phyloP scores from a whole-genome alignment of 2,329 filamentous ascomycete species.

The Berkeleyomyces rouxiae region DNA sequence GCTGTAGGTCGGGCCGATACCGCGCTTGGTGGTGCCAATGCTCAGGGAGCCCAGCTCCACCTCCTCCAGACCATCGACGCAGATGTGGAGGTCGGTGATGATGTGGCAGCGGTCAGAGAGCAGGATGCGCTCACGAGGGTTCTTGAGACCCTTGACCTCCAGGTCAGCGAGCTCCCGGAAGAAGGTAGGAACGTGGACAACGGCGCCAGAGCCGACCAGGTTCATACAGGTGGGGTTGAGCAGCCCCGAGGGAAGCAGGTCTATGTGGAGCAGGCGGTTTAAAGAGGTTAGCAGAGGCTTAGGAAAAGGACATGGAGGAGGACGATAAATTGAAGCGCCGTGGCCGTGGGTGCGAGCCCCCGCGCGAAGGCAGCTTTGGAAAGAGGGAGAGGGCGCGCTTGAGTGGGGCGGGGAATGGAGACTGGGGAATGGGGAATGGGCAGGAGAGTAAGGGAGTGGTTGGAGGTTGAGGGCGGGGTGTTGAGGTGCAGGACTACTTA shows the following conservation, averaged over 20 bases:
- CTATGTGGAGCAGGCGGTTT: neutral
- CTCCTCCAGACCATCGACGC: slow-evolving; percentile 55
- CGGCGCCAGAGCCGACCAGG: slow-evolving; percentile 53
- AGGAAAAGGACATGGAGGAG: neutral
- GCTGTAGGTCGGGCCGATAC: slow-evolving; percentile 17
- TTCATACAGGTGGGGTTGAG: slow-evolving; percentile 56
- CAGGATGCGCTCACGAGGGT: slow-evolving; percentile 34
- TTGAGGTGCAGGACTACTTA: slow-evolving; percentile 30
- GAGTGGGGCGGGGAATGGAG: neutral
- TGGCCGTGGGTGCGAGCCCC: too few relatives aligned
- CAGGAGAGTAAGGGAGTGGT: neutral
- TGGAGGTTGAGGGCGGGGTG: slow-evolving; percentile 28
- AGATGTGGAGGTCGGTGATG: slow-evolving; percentile 46
- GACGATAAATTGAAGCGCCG: neutral
- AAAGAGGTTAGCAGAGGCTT: neutral
- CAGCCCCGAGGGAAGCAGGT: slow-evolving; percentile 38
- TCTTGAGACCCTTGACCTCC: slow-evolving; percentile 23
- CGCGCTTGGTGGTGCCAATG: slow-evolving; percentile 24
- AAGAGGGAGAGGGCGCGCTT: neutral
- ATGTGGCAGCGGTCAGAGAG: slow-evolving; percentile 48
- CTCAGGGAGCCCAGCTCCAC: slow-evolving; percentile 26
- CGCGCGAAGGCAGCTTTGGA: neutral
- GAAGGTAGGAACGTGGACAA: slow-evolving; percentile 40
- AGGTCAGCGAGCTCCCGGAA: slow-evolving; percentile 24
- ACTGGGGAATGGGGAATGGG: neutral